phyloP scores from a whole-genome alignment of 805 yeast genomes.

The Saturnispora diversa region DNA sequence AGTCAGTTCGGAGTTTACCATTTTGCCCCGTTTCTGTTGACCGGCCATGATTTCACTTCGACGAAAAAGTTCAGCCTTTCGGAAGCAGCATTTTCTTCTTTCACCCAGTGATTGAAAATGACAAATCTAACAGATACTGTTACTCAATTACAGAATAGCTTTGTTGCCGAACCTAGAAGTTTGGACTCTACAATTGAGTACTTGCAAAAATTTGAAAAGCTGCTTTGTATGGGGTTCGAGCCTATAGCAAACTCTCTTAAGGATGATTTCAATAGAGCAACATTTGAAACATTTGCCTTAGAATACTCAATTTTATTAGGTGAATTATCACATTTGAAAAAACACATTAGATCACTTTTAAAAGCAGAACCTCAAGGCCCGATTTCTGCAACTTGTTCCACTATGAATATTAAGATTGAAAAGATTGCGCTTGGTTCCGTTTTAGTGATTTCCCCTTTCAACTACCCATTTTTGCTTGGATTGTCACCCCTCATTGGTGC shows the following conservation, averaged over 20 bases:
- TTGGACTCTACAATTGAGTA: conserved; percentile 1
- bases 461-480: conserved; percentile 63
- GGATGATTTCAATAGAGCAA: conserved; percentile 60
- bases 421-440: conserved; percentile 54
- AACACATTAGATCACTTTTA: conserved; percentile 52
- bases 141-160: not conserved
- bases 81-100: not conserved
- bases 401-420: conserved; percentile 26
- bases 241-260: conserved; percentile 48
- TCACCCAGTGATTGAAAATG: not conserved
- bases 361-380: conserved; percentile 39
- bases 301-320: conserved; percentile 46
- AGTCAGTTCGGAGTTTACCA: too few species aligned
- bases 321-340: conserved; percentile 55
- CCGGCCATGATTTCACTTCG: too few species aligned
- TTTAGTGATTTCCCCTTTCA: conserved; percentile 70
- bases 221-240: conserved; percentile 23
- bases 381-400: conserved; percentile 30
- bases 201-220: conserved; percentile 1
- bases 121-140: conserved; percentile 1
- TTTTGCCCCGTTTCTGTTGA: too few species aligned
- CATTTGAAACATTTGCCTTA: conserved; percentile 49
- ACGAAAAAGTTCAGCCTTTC: too few species aligned
- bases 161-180: not conserved
- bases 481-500: conserved; percentile 69